Evolutionary conservation across 2,329 filamentous ascomycete genomes (phyloP).

Genomic region (Fusarium sp.): DNA sequence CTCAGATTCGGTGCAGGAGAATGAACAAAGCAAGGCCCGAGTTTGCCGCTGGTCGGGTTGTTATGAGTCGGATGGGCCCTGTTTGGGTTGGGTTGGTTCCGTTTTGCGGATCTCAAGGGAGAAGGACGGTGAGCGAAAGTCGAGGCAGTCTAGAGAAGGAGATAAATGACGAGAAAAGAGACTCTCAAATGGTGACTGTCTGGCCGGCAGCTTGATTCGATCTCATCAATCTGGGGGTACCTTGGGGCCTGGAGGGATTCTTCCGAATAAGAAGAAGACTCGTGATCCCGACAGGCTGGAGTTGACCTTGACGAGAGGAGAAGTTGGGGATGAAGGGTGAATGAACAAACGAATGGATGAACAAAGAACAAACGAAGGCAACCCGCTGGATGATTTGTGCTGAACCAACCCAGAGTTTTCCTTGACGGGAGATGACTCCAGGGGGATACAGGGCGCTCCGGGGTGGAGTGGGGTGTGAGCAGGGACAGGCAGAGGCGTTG

Average conservation of each 20-base stretch:
- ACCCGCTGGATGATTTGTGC: conserved; percentile 28
- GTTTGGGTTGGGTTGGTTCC: conserved; percentile 21
- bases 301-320: conserved; percentile 2
- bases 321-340: conserved; percentile 30
- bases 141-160: conserved; percentile 9
- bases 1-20: conserved; percentile 39
- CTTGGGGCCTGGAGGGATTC: conserved; percentile 10
- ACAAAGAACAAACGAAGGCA: conserved; percentile 25
- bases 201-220: conserved; percentile 38
- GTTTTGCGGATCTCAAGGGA: conserved; percentile 41
- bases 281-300: conserved; percentile 17
- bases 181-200: conserved; percentile 22
- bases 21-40: conserved; percentile 36
- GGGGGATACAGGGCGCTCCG: conserved; percentile 41
- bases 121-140: conserved; percentile 25
- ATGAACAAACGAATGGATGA: conserved; percentile 27
- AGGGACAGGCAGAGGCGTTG: conserved; percentile 23
- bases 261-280: conserved; percentile 11
- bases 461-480: conserved; percentile 34
- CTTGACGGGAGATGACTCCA: conserved; percentile 40
- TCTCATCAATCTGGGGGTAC: conserved; percentile 34
- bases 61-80: conserved; percentile 22
- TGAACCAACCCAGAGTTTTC: conserved; percentile 37
- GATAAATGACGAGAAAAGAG: conserved; percentile 2
- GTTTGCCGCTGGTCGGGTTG: conserved; percentile 25